These are phyloP conservation scores for Abelmoschus esculentus DNA, from an alignment of 345 rosid species.

Conservation along the genomic window DNA sequence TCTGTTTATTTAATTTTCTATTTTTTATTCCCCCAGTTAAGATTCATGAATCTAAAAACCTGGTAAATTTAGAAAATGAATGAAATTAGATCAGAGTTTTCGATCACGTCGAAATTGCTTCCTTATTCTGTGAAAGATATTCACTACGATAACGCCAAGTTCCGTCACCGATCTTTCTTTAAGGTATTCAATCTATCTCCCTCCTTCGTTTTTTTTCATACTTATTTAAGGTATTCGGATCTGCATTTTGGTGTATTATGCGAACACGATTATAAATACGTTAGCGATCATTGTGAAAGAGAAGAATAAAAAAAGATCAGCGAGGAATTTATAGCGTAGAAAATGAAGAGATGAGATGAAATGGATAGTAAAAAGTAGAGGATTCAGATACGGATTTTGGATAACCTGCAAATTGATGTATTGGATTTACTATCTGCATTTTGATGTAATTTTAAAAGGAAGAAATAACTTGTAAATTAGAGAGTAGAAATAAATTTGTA, in stretches of 20 bases:
- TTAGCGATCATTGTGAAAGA: not conserved
- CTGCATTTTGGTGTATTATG: not conserved
- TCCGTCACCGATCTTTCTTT: slow-evolving; percentile 69
- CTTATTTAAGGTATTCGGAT: not conserved
- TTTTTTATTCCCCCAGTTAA: not conserved
- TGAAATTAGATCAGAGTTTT: not conserved
- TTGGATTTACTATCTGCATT: not conserved
- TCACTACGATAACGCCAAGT: slow-evolving; percentile 89
- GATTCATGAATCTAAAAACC: not conserved
- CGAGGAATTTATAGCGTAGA: not conserved
- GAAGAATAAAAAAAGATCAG: not conserved
- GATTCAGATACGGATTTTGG: not conserved
- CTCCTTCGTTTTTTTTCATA: not conserved
- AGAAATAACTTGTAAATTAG: too few species aligned
- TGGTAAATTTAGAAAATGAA: not conserved
- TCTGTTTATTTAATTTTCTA: not conserved
- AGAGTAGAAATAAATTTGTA: too few species aligned
- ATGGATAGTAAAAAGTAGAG: not conserved
- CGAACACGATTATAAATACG: not conserved
- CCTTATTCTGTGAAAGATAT: slow-evolving; percentile 78
- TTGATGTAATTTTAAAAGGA: not conserved
- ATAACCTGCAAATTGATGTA: not conserved
- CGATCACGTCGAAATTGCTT: slow-evolving; percentile 56
- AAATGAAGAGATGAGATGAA: not conserved
- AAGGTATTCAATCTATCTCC: slow-evolving; percentile 37